A percentile compares a stretch with the other conserved stretches of the same genome.
Conservation (phyloP, 331 rosid genomes). For the Spiraea crenata region DNA sequence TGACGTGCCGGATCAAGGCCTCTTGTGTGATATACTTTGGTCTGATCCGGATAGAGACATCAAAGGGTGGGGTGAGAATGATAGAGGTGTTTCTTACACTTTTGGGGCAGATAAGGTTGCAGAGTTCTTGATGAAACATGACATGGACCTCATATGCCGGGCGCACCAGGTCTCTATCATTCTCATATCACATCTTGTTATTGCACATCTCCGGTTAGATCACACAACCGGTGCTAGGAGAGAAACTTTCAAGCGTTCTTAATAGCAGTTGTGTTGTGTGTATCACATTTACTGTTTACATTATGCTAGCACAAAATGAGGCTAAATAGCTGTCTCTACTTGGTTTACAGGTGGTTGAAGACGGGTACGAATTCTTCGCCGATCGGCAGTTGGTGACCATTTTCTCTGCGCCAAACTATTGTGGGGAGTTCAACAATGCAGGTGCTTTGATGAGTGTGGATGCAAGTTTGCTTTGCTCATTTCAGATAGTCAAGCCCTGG, state of each 20-base stretch:
- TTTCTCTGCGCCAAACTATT: constrained; percentile 68
- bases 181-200: background rate
- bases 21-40: constrained; percentile 65
- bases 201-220: background rate
- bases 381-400: constrained; percentile 60
- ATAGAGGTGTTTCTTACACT: constrained; percentile 65
- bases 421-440: constrained; percentile 71
- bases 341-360: constrained; percentile 58
- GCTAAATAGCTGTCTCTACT: background rate
- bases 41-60: constrained; percentile 57
- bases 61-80: constrained; percentile 68
- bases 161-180: constrained; percentile 52
- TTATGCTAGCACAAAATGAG: background rate
- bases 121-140: constrained; percentile 58
- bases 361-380: constrained; percentile 66
- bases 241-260: background rate
- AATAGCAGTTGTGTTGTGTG: background rate
- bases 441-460: constrained; percentile 66
- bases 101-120: constrained; percentile 57
- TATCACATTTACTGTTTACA: background rate
- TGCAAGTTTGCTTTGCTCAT: constrained; percentile 58
- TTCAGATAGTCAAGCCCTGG: constrained; percentile 60
- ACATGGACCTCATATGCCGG: constrained; percentile 60
- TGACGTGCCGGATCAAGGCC: constrained; percentile 69
- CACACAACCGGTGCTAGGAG: background rate